These are phyloP conservation scores for Handroanthus guayacan DNA, from an alignment of 257 asterid genomes.

Conservation along the genomic window DNA sequence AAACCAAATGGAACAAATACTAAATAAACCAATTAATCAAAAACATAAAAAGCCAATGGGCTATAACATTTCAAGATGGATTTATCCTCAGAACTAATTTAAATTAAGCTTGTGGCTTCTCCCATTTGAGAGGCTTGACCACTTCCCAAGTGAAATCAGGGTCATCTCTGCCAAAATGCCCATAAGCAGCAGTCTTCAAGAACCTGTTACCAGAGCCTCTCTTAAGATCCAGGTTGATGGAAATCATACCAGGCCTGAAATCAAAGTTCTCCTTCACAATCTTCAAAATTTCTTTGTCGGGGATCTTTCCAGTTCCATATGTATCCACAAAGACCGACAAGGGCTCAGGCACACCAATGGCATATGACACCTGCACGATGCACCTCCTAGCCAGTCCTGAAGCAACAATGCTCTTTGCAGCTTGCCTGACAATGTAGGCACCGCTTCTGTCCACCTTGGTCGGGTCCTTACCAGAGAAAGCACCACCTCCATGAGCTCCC, in stretches of 20 bases:
- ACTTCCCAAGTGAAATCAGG: slow-evolving; percentile 55
- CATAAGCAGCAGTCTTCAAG: slow-evolving; percentile 52
- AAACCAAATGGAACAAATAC: slow-evolving; percentile 5
- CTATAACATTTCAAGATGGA: not conserved
- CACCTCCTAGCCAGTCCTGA: slow-evolving; percentile 48
- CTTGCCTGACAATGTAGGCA: slow-evolving; percentile 49
- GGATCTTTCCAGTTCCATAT: slow-evolving; percentile 45
- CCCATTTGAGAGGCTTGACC: slow-evolving; percentile 55
- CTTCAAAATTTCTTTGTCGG: slow-evolving; percentile 48
- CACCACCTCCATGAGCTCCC: slow-evolving; percentile 57
- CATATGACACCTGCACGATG: slow-evolving; percentile 51
- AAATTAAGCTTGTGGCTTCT: slow-evolving; percentile 39
- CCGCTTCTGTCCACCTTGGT: slow-evolving; percentile 54
- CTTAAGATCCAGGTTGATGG: slow-evolving; percentile 48
- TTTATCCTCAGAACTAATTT: not conserved
- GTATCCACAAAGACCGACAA: slow-evolving; percentile 46
- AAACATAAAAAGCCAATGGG: not conserved
- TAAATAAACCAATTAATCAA: slow-evolving; percentile 3
- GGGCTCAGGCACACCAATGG: slow-evolving; percentile 52
- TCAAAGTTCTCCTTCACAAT: slow-evolving; percentile 53
- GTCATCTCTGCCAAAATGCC: slow-evolving; percentile 51
- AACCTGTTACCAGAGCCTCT: slow-evolving; percentile 48
- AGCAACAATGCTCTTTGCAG: slow-evolving; percentile 55
- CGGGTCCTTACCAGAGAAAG: slow-evolving; percentile 54
- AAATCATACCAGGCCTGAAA: slow-evolving; percentile 56